phyloP scores from a whole-genome alignment of 129 eudicot species.

The Kitagawia praeruptora region DNA sequence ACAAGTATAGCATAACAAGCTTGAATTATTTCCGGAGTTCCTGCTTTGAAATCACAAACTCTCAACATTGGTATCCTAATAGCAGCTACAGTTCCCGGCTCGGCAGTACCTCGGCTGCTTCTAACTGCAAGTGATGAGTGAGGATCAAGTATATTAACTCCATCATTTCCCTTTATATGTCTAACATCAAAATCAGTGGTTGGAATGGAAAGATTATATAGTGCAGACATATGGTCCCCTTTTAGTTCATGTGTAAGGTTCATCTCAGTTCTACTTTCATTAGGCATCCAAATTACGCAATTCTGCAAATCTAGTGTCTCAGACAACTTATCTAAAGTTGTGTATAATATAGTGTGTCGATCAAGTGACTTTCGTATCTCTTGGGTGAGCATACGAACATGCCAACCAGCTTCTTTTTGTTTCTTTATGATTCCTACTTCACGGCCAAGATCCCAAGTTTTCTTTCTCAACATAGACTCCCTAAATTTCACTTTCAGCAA shows the following conservation, averaged over 20 bases:
- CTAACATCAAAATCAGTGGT: conserved; percentile 28
- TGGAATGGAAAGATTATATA: conserved; percentile 18
- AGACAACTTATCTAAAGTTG: conserved; percentile 49
- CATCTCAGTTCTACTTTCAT: conserved; percentile 36
- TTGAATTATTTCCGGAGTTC: conserved; percentile 35
- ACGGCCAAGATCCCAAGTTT: conserved; percentile 41
- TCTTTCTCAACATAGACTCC: conserved; percentile 42
- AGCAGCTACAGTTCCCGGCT: conserved; percentile 38
- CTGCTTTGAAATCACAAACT: conserved; percentile 35
- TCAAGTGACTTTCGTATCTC: conserved; percentile 54
- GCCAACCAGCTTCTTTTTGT: conserved; percentile 41
- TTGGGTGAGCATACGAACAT: conserved; percentile 50
- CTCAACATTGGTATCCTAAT: conserved; percentile 48
- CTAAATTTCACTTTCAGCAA: conserved; percentile 49
- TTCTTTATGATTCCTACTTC: conserved; percentile 44
- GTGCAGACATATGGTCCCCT: conserved; percentile 12
- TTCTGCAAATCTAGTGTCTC: conserved; percentile 39
- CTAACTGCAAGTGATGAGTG: conserved; percentile 28
- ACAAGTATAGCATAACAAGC: conserved; percentile 44
- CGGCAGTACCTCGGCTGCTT: conserved; percentile 33
- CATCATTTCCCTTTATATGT: conserved; percentile 23
- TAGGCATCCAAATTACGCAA: conserved; percentile 59
- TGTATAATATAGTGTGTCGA: conserved; percentile 43
- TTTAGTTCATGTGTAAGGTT: conserved; percentile 41
- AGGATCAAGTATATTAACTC: conserved; percentile 31